These are phyloP conservation scores for Chalaropsis ovoidea DNA, from an alignment of 2,329 filamentous ascomycete genomes.

Conservation along the genomic window DNA sequence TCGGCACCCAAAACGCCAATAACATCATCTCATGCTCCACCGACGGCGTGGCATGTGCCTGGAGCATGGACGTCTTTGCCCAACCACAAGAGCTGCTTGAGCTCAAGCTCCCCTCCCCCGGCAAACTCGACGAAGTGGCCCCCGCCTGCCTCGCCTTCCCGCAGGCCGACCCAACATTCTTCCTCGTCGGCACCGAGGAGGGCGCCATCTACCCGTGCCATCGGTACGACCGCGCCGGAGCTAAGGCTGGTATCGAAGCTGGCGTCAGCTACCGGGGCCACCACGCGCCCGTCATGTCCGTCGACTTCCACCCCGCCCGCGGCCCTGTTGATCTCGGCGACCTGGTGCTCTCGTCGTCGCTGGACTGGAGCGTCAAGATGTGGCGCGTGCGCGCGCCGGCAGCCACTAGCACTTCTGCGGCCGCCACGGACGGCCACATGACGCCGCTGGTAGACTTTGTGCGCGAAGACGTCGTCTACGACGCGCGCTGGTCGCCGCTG, in stretches of 20 bases:
- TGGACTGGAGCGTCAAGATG: constrained; percentile 95
- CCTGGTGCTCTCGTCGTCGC: constrained; percentile 76
- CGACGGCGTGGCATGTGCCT: constrained; percentile 91
- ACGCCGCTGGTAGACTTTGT: constrained; percentile 78
- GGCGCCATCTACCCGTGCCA: constrained; percentile 94
- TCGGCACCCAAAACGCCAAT: constrained; percentile 96
- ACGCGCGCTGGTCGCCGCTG: constrained; percentile 87
- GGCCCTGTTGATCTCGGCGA: constrained; percentile 92
- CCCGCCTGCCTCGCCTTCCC: constrained; percentile 94
- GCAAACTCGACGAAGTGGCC: constrained; percentile 79
- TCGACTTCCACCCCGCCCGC: constrained; percentile 86
- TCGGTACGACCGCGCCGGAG: constrained; percentile 90
- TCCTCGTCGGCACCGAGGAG: constrained; percentile 93
- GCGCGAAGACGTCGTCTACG: constrained; percentile 93
- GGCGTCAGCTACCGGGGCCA: constrained; percentile 83
- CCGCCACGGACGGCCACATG: constrained; percentile 42
- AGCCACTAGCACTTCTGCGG: constrained; percentile 52
- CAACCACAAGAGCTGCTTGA: constrained; percentile 92
- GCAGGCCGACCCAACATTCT: constrained; percentile 90
- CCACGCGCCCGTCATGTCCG: constrained; percentile 86
- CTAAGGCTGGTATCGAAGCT: constrained; percentile 88
- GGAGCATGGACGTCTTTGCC: constrained; percentile 95
- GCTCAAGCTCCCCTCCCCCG: constrained; percentile 71
- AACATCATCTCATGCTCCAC: constrained; percentile 97
- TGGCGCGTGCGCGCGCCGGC: constrained; percentile 86